phyloP scores from a whole-genome alignment of 2,329 filamentous ascomycete genomes.

The Colletotrichum spinosum region DNA sequence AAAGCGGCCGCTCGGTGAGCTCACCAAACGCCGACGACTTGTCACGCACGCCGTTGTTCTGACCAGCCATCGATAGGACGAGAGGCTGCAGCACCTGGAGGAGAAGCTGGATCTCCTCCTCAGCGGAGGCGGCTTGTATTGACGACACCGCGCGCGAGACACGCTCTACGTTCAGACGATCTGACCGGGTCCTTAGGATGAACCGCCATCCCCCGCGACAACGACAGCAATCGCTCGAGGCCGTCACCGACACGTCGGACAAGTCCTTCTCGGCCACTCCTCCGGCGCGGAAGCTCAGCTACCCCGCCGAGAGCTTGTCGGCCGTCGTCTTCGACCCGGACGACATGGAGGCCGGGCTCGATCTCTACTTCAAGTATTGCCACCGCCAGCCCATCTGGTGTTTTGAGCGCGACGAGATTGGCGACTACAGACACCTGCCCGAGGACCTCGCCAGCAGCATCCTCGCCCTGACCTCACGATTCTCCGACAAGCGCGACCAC shows the following conservation, averaged over 20 bases:
- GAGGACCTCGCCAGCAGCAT: constrained; percentile 57
- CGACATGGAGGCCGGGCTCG: constrained; percentile 50
- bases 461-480: constrained; percentile 53
- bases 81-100: constrained; percentile 62
- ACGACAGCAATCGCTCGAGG: constrained; percentile 42
- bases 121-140: constrained; percentile 52
- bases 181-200: constrained; percentile 48
- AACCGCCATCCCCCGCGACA: constrained; percentile 41
- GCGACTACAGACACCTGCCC: constrained; percentile 47
- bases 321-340: constrained; percentile 45
- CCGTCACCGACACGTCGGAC: constrained; percentile 46
- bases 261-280: constrained; percentile 48
- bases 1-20: constrained; percentile 58
- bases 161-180: constrained; percentile 34
- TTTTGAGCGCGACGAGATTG: constrained; percentile 55
- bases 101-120: constrained; percentile 64
- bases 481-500: constrained; percentile 49
- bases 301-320: constrained; percentile 35
- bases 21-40: not conserved
- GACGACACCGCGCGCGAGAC: constrained; percentile 32
- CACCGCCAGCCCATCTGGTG: constrained; percentile 59
- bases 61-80: constrained; percentile 51
- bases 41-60: not conserved
- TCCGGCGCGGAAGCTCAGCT: constrained; percentile 41
- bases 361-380: constrained; percentile 56